These are phyloP conservation scores for Pythium rhizo-oryzae DNA, from an alignment of 352 stramenopile species.

Conservation along the genomic window DNA sequence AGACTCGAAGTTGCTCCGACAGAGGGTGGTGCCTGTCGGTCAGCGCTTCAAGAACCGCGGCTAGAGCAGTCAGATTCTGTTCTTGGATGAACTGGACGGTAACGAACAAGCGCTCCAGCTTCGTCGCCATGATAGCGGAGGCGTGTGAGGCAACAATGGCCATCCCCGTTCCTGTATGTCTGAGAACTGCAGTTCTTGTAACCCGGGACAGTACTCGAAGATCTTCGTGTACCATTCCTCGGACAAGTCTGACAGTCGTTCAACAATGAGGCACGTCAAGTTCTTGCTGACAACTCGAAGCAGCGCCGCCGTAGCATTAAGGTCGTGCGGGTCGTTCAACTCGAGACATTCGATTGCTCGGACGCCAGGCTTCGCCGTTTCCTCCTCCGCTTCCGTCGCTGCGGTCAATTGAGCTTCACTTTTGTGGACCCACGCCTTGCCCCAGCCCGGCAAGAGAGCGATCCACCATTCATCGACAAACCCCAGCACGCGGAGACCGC, in stretches of 20 bases:
- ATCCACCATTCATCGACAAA: not conserved
- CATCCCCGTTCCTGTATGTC: not conserved
- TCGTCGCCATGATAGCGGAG: not conserved
- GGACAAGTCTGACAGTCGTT: not conserved
- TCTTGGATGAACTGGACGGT: not conserved
- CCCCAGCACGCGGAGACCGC: not conserved
- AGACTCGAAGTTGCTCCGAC: not conserved
- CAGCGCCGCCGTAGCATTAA: not conserved
- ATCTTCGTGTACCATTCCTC: not conserved
- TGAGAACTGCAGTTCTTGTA: not conserved
- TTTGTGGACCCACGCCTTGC: not conserved
- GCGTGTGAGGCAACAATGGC: not conserved
- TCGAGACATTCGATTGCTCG: not conserved
- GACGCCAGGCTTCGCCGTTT: not conserved
- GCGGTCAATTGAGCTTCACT: not conserved
- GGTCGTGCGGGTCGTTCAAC: not conserved
- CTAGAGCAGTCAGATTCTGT: not conserved
- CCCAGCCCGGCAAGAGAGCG: not conserved
- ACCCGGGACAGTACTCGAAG: not conserved
- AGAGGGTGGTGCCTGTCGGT: not conserved
- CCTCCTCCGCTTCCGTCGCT: not conserved
- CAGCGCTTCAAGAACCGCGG: not conserved
- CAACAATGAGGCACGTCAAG: not conserved
- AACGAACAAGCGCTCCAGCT: not conserved
- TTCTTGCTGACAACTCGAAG: not conserved